phyloP scores from a whole-genome alignment of 2,329 filamentous ascomycete species.

The Aspergillus neoniger region DNA sequence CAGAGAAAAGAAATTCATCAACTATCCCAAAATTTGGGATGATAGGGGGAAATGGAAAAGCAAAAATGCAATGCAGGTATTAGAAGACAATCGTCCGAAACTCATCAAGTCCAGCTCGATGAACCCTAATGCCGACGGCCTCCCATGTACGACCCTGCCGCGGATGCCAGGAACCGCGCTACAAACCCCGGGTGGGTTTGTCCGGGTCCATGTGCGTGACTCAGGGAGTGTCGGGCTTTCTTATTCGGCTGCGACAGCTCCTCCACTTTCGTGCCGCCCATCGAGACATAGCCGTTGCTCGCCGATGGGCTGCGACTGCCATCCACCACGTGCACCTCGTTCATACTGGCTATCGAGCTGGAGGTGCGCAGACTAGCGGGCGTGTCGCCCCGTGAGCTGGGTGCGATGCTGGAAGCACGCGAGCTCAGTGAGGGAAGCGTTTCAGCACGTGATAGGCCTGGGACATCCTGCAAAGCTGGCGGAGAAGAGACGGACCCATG shows the following conservation, averaged over 20 bases:
- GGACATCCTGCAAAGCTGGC: conserved; percentile 48
- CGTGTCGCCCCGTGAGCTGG: conserved; percentile 45
- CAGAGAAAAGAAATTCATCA: too few relatives aligned
- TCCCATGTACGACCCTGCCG: conserved; percentile 45
- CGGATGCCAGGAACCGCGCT: conserved; percentile 46
- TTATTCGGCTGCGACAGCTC: conserved; percentile 45
- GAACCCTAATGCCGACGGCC: conserved; percentile 29
- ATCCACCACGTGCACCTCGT: conserved; percentile 39
- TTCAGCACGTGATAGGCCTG: conserved; percentile 44
- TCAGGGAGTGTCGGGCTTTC: conserved; percentile 40
- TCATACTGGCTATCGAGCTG: conserved; percentile 36
- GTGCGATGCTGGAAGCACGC: conserved; percentile 46
- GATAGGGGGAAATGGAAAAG: not conserved
- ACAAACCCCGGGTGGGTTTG: conserved; percentile 37
- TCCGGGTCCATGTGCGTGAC: conserved; percentile 7
- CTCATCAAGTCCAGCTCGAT: conserved; percentile 15
- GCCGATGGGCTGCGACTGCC: conserved; percentile 35
- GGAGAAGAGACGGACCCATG: conserved; percentile 44
- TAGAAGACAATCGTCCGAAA: not conserved
- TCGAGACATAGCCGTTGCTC: conserved; percentile 40
- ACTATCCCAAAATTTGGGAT: too few relatives aligned
- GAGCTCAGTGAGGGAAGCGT: conserved; percentile 46
- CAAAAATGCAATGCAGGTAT: conserved; percentile 2
- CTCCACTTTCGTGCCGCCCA: conserved; percentile 37
- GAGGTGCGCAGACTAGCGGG: conserved; percentile 46